These are phyloP conservation scores for Mallotus repandus DNA, from an alignment of 441 rosid species.

Conservation along the genomic window DNA sequence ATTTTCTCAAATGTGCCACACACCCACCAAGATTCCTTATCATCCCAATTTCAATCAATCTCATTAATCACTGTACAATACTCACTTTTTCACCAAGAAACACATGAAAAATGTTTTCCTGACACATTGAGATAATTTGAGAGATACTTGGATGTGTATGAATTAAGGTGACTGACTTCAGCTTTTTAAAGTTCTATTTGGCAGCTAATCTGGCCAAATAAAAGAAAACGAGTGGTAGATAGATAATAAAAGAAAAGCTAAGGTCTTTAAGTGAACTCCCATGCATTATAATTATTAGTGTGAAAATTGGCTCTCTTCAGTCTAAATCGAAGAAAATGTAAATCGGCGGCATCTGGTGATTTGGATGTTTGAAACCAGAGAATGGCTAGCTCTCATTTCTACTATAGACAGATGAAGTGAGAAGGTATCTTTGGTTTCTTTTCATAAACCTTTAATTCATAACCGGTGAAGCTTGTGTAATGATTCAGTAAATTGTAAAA, in stretches of 20 bases:
- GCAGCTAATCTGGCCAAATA: background rate
- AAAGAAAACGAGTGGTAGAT: background rate
- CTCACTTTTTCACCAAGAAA: background rate
- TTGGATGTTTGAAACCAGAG: too few relatives aligned
- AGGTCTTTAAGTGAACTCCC: background rate
- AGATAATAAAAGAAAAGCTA: background rate
- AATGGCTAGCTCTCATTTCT: too few relatives aligned
- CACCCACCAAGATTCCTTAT: background rate
- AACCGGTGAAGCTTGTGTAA: too few relatives aligned
- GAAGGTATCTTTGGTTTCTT: too few relatives aligned
- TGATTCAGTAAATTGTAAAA: too few relatives aligned
- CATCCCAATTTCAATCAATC: background rate
- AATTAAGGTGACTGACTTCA: background rate
- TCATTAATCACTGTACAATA: background rate
- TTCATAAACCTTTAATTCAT: too few relatives aligned
- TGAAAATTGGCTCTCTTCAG: background rate
- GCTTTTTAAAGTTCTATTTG: background rate
- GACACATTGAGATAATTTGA: background rate
- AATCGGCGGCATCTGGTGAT: too few relatives aligned
- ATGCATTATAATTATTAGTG: background rate
- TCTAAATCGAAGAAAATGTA: background rate
- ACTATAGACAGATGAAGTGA: too few relatives aligned
- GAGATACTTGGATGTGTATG: background rate
- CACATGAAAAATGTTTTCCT: background rate
- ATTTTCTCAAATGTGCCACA: slow-evolving; percentile 10